Conservation (phyloP, 345 rosid species). For the Rhodamnia rubescens region DNA sequence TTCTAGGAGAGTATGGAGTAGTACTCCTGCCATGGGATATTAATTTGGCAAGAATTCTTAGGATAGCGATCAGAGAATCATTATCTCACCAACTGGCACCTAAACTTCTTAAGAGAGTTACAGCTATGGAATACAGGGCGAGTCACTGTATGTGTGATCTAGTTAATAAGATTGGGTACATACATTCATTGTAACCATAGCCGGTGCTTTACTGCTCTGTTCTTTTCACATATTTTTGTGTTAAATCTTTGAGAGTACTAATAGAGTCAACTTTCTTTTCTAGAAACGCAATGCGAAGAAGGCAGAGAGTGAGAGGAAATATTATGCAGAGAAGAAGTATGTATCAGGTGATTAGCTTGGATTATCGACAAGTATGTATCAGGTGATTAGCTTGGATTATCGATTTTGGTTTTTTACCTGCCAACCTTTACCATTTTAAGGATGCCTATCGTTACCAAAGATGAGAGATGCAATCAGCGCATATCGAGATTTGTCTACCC, state of each 20-base stretch:
- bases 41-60: background rate
- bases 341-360: slow-evolving; percentile 8
- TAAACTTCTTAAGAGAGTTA: background rate
- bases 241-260: background rate
- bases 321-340: slow-evolving; percentile 13
- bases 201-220: background rate
- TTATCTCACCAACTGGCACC: background rate
- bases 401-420: background rate
- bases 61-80: background rate
- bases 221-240: background rate
- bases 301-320: slow-evolving; percentile 15
- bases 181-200: background rate
- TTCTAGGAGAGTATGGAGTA: background rate
- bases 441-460: background rate
- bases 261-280: background rate
- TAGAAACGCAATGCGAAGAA: slow-evolving; percentile 19
- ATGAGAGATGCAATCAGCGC: background rate
- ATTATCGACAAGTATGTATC: slow-evolving; percentile 1
- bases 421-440: background rate
- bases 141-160: background rate
- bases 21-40: background rate
- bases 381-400: slow-evolving; percentile 3
- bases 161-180: background rate
- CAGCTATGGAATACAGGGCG: background rate
- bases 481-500: background rate